Base-by-base conservation (phyloP, 768 basidiomycete genomes). In the Suillus clintonianus region DNA sequence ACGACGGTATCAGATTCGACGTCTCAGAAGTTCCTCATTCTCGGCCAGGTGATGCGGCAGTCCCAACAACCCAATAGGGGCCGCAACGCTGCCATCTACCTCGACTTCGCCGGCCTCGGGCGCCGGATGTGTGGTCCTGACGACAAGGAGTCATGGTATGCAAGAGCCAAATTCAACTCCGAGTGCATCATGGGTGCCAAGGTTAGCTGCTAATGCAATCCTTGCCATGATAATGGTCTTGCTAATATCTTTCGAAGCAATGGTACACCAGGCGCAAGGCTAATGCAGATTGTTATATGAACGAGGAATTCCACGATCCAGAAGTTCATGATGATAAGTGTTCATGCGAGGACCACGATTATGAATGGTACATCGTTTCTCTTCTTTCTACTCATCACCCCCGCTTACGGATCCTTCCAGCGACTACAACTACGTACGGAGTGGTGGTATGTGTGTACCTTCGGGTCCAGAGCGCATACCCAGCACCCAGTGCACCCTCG, bases 131-230 rank as follows among this genome's bases (percentile, higher is more conserved):
- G 97, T 63, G 75, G 55, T 0, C 79, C 83, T 0, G 64, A 68
- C 10, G 97, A 99, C 72, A 90, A 92, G 65, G 96, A 97, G 77
- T 83, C 75, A 64, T 99, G 95, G 95, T 91, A 91, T 74, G 96
- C 92, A 6, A 81, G 94, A 43, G 79, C 83, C 17, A 80, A 75
- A 22, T 80, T 77, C 13, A 83, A 83, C 53, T 81, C 82, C 36
- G 85, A 93, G 66, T 99, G 97, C 76, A 77, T 99, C 27, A 96
- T 99, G 94, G 97, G 97, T 0, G 93, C 92, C 71, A 95, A 91
- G 85, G 94, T 92, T 60, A 56, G 82, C 65, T 32, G 19, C 27
- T 34, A 27, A 36, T 11, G 9, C 4, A 17, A n/a, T 11, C n/a
- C 32, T 11, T 39, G n/a, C 19, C 9, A 27, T 19, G 22, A 14